These are phyloP conservation scores for Coleophoma eucalyptorum DNA, from an alignment of 2,329 filamentous ascomycete genomes.

Conservation along the genomic window DNA sequence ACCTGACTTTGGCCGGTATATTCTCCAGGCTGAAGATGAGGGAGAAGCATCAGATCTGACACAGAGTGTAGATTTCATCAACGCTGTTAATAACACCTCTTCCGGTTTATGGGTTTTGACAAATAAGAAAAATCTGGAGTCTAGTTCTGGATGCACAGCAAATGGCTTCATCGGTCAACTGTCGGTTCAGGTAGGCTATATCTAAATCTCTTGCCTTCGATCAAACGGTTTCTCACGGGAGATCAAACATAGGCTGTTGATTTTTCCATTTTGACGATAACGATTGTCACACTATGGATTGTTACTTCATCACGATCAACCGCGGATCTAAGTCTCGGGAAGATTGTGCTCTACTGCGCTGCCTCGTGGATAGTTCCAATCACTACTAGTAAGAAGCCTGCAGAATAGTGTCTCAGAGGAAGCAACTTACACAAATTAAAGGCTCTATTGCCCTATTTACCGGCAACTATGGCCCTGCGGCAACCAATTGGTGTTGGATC, in stretches of 20 bases:
- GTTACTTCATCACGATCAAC: neutral
- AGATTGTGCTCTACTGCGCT: neutral
- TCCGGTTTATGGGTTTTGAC: neutral
- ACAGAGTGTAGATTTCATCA: neutral
- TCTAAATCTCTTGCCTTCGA: neutral
- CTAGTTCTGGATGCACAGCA: neutral
- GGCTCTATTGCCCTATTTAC: neutral
- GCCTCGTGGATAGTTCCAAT: neutral
- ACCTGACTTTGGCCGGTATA: neutral
- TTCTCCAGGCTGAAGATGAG: neutral
- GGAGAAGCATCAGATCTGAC: neutral
- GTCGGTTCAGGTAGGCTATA: neutral
- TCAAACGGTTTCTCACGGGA: neutral
- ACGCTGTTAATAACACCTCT: neutral
- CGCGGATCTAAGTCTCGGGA: neutral
- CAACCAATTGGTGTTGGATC: constrained; percentile 39
- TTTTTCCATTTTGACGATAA: neutral
- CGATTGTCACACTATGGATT: neutral
- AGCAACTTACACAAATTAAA: neutral
- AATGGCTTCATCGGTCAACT: constrained; percentile 1
- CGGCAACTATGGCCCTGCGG: constrained; percentile 23
- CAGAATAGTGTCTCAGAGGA: neutral
- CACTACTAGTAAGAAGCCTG: neutral
- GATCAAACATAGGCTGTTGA: neutral
- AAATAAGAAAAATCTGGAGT: neutral